phyloP scores from a whole-genome alignment of 148 eudicot species.

The Amaranthus palmeri region DNA sequence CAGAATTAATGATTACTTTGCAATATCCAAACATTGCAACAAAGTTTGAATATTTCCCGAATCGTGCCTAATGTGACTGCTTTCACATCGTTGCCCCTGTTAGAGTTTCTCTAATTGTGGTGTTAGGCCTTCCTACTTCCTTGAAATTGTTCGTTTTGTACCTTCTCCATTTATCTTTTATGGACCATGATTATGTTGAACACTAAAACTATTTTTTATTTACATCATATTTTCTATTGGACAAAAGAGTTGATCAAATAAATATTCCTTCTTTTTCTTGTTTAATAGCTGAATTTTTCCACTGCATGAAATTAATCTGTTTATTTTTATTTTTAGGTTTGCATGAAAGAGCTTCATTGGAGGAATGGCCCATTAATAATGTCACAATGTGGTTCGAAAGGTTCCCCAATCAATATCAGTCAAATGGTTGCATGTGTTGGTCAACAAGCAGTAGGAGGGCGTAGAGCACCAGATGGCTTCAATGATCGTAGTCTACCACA shows the following conservation, averaged over 20 bases:
- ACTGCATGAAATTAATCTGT: neutral
- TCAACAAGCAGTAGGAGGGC: conserved; percentile 94
- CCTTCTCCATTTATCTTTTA: neutral
- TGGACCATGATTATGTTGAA: neutral
- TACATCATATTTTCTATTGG: neutral
- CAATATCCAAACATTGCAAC: neutral
- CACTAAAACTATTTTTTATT: neutral
- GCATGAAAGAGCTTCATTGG: conserved; percentile 80
- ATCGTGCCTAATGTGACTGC: neutral
- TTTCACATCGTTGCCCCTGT: no score
- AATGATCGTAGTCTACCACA: conserved; percentile 89
- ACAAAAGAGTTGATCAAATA: neutral
- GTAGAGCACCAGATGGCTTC: conserved; percentile 92
- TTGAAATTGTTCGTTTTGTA: neutral
- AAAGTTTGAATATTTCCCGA: no score
- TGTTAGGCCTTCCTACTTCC: neutral
- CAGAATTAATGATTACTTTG: neutral
- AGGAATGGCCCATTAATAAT: conserved; percentile 92
- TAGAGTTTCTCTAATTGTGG: no score
- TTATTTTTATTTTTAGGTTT: conserved; percentile 42
- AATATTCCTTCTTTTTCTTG: neutral
- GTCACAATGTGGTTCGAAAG: conserved; percentile 98
- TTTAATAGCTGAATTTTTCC: neutral
- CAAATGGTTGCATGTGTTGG: conserved; percentile 99
- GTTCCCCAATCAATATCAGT: conserved; percentile 89